Percentiles rank a stretch among this genome's conserved stretches.
These are phyloP conservation scores for Vaccinium corymbosum DNA, from an alignment of 148 eudicot species.

Conservation along the genomic window DNA sequence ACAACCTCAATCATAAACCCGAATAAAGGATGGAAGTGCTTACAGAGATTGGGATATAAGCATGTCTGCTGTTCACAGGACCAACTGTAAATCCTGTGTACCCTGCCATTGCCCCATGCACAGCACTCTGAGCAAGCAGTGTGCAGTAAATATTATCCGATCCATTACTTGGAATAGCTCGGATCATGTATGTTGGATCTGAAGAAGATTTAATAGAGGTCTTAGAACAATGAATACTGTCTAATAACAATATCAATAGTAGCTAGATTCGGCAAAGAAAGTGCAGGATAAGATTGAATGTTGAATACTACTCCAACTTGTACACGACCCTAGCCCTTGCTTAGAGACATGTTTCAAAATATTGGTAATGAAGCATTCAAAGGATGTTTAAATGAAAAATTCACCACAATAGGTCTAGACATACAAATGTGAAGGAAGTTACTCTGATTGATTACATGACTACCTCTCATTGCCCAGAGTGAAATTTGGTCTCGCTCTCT, in stretches of 20 bases:
- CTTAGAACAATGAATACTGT: background rate
- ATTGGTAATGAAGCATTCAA: background rate
- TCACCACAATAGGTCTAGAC: background rate
- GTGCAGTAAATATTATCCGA: slow-evolving; percentile 61
- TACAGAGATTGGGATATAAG: slow-evolving; percentile 58
- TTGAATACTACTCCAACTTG: background rate
- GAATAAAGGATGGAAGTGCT: slow-evolving; percentile 13
- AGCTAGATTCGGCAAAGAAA: background rate
- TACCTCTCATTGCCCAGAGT: background rate
- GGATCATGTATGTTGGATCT: slow-evolving; percentile 70
- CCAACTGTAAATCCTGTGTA: slow-evolving; percentile 61
- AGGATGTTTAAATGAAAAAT: background rate
- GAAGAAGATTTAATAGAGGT: slow-evolving; percentile 8
- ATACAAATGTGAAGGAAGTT: background rate
- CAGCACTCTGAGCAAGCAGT: slow-evolving; percentile 60
- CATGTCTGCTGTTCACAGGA: slow-evolving; percentile 61
- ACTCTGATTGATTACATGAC: background rate
- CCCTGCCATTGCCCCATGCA: slow-evolving; percentile 71
- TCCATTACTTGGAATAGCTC: slow-evolving; percentile 61
- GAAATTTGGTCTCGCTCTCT: background rate
- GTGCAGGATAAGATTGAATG: background rate
- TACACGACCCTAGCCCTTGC: background rate
- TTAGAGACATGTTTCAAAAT: background rate
- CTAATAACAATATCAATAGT: background rate
- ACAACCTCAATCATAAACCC: background rate